phyloP scores from a whole-genome alignment of 306 rosid species.

The Myrica gale region DNA sequence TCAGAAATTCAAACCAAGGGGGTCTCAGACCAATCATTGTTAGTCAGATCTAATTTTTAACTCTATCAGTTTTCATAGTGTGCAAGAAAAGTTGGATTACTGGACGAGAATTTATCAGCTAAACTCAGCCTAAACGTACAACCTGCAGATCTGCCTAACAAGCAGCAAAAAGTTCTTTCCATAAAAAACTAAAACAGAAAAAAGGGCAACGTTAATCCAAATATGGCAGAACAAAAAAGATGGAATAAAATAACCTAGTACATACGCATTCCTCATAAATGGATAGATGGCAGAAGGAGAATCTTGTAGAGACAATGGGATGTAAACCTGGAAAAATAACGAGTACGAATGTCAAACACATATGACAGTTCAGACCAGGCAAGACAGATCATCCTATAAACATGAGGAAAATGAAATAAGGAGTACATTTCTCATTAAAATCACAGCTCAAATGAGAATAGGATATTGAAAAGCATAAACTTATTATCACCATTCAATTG shows the following conservation, averaged over 20 bases:
- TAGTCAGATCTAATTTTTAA: background rate
- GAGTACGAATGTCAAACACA: background rate
- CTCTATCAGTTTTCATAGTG: background rate
- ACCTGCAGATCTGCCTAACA: background rate
- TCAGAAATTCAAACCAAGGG: background rate
- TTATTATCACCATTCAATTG: background rate
- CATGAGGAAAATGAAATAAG: background rate
- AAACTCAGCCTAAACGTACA: background rate
- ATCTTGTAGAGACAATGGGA: background rate
- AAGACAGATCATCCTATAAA: background rate
- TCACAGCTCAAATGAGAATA: background rate
- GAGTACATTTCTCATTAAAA: background rate
- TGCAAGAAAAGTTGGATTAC: background rate
- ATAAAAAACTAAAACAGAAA: no score
- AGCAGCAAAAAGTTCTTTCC: background rate
- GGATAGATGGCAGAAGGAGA: background rate
- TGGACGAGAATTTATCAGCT: background rate
- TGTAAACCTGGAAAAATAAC: background rate
- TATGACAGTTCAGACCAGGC: background rate
- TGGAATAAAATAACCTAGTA: background rate
- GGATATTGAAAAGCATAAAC: background rate
- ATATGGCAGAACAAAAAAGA: background rate
- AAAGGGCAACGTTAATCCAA: background rate
- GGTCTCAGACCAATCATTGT: background rate
- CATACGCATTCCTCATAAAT: background rate